Conservation (phyloP, 2,329 filamentous ascomycete species). For the Clonostachys chloroleuca region DNA sequence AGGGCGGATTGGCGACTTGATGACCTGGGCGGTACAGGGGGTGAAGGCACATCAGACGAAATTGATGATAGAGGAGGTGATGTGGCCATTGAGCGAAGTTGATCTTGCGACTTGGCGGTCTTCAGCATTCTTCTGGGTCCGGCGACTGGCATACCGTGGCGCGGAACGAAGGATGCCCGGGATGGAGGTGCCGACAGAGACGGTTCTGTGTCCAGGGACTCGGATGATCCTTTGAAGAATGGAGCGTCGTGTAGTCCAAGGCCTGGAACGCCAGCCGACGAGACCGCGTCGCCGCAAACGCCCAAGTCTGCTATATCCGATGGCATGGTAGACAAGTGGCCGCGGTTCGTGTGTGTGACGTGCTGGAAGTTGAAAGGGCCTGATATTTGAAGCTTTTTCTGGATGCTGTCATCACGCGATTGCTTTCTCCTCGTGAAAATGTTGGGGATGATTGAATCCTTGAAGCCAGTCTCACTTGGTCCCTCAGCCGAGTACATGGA, state of each 20-base stretch:
- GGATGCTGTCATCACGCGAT: conserved; percentile 22
- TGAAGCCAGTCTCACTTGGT: conserved; percentile 25
- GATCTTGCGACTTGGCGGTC: conserved; percentile 38
- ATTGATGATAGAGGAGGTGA: too few species aligned
- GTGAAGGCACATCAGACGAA: too few species aligned
- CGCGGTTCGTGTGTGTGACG: conserved; percentile 51
- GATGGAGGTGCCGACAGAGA: conserved; percentile 16
- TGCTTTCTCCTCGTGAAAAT: conserved; percentile 46
- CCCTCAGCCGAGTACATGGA: conserved; percentile 43
- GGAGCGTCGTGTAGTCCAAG: conserved; percentile 34
- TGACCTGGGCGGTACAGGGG: too few species aligned
- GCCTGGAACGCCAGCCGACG: conserved; percentile 3
- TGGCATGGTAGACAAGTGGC: conserved; percentile 35
- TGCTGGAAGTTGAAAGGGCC: conserved; percentile 65
- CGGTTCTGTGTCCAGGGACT: conserved; percentile 2
- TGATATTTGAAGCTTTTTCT: conserved; percentile 50
- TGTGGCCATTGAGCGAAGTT: conserved; percentile 18
- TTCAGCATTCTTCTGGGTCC: conserved; percentile 30
- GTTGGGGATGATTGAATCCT: conserved; percentile 39
- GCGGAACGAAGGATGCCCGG: conserved; percentile 9
- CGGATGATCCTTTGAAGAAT: neutral
- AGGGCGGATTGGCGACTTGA: too few species aligned
- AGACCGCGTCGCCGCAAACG: conserved; percentile 11
- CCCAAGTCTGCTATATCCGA: conserved; percentile 37
- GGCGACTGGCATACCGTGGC: conserved; percentile 10